A percentile compares a stretch with the other conserved stretches of the same genome.
Evolutionary conservation across 129 eudicot species (phyloP).

Genomic region (Rutidosis leptorrhynchoides): DNA sequence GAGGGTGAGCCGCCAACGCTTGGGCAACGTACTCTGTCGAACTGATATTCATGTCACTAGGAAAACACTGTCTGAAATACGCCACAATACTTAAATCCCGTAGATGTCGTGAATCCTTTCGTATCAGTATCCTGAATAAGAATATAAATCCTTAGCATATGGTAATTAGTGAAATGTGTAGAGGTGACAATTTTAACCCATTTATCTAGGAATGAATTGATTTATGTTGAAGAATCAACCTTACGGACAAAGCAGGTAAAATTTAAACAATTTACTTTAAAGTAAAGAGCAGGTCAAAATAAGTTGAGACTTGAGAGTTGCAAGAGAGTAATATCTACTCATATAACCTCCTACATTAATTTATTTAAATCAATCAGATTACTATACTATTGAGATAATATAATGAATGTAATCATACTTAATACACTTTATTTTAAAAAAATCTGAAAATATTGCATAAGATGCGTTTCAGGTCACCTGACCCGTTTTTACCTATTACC

Average conservation of each 20-base stretch:
- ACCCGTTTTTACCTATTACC: background rate
- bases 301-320: background rate
- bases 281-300: background rate
- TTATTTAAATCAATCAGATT: background rate
- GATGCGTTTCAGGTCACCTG: background rate
- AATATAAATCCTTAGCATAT: conserved; percentile 7
- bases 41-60: conserved; percentile 47
- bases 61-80: conserved; percentile 81
- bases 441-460: background rate
- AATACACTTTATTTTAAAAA: background rate
- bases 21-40: conserved; percentile 71
- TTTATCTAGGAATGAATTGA: background rate
- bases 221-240: background rate
- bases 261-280: background rate
- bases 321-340: background rate
- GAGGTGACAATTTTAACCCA: background rate
- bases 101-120: conserved; percentile 67
- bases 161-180: background rate
- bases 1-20: conserved; percentile 86
- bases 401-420: background rate
- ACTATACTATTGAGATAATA: background rate
- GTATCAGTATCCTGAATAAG: conserved; percentile 58
- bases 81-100: conserved; percentile 73
- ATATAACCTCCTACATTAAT: background rate
- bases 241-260: background rate